Evolutionary conservation across 148 eudicot species (phyloP), one percentile per base, ranked within the genome.

Genomic region (Drosera capensis): DNA sequence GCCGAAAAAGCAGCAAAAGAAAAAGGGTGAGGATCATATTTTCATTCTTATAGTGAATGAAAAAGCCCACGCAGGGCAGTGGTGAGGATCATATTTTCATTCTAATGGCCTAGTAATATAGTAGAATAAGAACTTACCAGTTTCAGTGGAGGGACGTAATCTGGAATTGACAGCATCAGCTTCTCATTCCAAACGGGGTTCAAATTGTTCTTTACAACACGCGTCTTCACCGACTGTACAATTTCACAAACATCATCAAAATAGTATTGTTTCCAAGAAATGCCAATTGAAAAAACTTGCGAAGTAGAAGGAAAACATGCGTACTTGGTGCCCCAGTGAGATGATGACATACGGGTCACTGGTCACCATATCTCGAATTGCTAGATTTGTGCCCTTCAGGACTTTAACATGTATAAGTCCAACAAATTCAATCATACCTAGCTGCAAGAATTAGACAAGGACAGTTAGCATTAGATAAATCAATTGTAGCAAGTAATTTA

Each of bases 101-200:
- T n/a, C n/a, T n/a, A n/a, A n/a, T n/a, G n/a, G 23, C 3, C 11
- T 34, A 7, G 38, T 13, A 1, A 34, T 25, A 9, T 25, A 1
- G 20, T 14, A 8, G 20, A n/a, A 30, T 29, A 43, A 44, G 4
- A 3, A 37, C 85, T 75, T 53, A 90, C 99, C 87, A 90, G 17
- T 46, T 80, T 90, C 40, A 90, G 40, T 51, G 85, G 88, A 45
- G 99, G 99, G 48, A 90, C 30, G 31, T 63, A 49, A 11, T 73
- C 71, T 15, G 99, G 99, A 51, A 90, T 90, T 20, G 99, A 90
- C 49, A 90, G 63, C 93, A 90, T 84, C 55, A 90, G 66, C 63
- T 74, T 71, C 63, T 90, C 99, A 48, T 78, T 90, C 99, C 99
- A 90, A 24, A 90, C 80, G 14, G 99, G 99, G 62, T 90, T 90